phyloP scores from a whole-genome alignment of 1,284 basidiomycete species.

The Peniophora sp. region DNA sequence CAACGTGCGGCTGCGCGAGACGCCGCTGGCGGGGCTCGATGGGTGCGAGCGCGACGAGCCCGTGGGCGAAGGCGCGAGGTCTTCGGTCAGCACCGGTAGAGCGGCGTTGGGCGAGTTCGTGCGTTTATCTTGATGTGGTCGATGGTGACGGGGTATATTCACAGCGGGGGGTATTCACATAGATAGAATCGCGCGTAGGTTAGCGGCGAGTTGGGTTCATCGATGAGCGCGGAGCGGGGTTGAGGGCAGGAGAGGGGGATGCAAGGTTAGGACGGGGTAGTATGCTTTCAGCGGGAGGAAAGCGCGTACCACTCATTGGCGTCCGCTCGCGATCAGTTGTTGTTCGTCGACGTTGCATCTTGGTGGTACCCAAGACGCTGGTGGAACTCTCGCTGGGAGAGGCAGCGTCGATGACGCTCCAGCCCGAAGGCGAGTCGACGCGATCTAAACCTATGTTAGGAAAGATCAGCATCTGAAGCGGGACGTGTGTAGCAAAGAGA shows the following conservation, averaged over 20 bases:
- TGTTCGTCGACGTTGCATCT: constrained; percentile 44
- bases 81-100: neutral
- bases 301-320: neutral
- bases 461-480: constrained; percentile 8
- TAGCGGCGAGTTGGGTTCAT: neutral
- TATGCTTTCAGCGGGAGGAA: neutral
- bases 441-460: constrained; percentile 31
- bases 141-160: neutral
- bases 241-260: neutral
- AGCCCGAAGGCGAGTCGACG: constrained; percentile 43
- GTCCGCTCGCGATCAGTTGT: constrained; percentile 35
- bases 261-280: neutral
- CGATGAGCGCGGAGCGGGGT: neutral
- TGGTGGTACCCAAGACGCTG: constrained; percentile 20
- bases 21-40: neutral
- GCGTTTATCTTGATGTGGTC: neutral
- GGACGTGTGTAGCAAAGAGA: too few relatives aligned
- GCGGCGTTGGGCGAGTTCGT: constrained; percentile 7
- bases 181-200: neutral
- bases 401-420: constrained; percentile 21
- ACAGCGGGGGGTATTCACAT: too few relatives aligned
- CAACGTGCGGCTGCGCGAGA: constrained; percentile 11
- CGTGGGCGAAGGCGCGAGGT: too few relatives aligned
- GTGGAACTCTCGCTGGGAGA: neutral
- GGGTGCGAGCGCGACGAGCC: neutral